These are phyloP conservation scores for Wickerhamiella azyma DNA, from an alignment of 805 yeast species.

Conservation along the genomic window DNA sequence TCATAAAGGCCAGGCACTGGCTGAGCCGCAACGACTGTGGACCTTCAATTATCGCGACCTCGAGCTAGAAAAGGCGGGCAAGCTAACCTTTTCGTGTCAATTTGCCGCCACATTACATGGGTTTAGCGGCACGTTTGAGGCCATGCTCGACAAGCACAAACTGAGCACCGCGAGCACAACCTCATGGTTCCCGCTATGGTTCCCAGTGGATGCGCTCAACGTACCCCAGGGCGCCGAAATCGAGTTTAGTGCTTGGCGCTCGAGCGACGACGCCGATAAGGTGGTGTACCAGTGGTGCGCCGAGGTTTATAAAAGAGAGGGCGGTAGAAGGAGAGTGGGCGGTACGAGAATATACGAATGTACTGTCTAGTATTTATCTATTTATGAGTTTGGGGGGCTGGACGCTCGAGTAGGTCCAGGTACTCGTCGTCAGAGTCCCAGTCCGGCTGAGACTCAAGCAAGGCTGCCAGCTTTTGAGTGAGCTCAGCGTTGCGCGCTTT, in stretches of 20 bases:
- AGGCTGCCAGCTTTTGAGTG: too few species aligned
- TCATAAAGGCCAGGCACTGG: slow-evolving; percentile 31
- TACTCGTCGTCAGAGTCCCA: too few species aligned
- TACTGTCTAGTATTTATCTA: background rate
- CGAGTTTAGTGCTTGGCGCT: slow-evolving; percentile 39
- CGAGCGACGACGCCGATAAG: slow-evolving; percentile 24
- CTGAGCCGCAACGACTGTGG: slow-evolving; percentile 43
- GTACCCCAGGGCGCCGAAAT: slow-evolving; percentile 42
- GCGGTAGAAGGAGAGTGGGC: background rate
- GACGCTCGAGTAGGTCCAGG: too few species aligned
- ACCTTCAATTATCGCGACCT: slow-evolving; percentile 41
- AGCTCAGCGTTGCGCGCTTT: too few species aligned
- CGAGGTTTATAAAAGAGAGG: slow-evolving; percentile 9
- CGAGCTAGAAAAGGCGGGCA: slow-evolving; percentile 13
- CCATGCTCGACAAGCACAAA: slow-evolving; percentile 43
- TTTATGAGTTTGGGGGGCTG: background rate
- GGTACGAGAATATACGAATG: background rate
- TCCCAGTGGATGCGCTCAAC: slow-evolving; percentile 46
- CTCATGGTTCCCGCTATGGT: slow-evolving; percentile 59
- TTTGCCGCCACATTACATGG: slow-evolving; percentile 54
- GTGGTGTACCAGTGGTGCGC: slow-evolving; percentile 57
- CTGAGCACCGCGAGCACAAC: slow-evolving; percentile 40
- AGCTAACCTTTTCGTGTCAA: slow-evolving; percentile 33
- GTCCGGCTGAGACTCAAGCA: too few species aligned
- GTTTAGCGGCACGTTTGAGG: slow-evolving; percentile 59